A percentile compares a stretch with the other conserved stretches of the same genome.
phyloP scores from a whole-genome alignment of 176 grass and related monocot genomes.

The Urochloa ruziziensis region DNA sequence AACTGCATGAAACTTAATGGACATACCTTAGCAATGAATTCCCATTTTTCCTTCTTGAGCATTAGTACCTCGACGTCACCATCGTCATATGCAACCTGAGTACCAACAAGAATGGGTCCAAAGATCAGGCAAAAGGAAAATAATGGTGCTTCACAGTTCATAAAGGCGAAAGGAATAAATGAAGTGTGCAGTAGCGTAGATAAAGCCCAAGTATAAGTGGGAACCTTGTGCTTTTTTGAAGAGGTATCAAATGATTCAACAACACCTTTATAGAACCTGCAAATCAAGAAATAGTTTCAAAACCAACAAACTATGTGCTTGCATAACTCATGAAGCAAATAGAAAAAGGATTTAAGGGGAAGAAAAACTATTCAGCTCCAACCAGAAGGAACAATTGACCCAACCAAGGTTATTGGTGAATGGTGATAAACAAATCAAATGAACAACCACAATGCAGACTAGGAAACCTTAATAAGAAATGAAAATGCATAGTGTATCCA shows the following conservation, averaged over 20 bases:
- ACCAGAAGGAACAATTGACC: neutral
- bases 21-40: conserved; percentile 49
- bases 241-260: conserved; percentile 39
- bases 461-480: neutral
- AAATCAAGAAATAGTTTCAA: conserved; percentile 36
- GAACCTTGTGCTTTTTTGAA: conserved; percentile 70
- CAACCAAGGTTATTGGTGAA: neutral
- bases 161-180: conserved; percentile 6
- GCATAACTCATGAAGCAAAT: conserved; percentile 18
- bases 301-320: neutral
- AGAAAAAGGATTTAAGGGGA: neutral
- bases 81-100: conserved; percentile 77
- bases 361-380: neutral
- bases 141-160: neutral
- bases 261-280: conserved; percentile 76
- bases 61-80: conserved; percentile 64
- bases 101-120: conserved; percentile 6
- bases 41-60: conserved; percentile 68
- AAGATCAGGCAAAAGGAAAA: neutral
- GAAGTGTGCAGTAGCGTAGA: neutral
- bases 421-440: neutral
- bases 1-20: neutral
- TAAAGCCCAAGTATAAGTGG: neutral
- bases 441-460: neutral
- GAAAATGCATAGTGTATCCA: neutral